Percentiles rank a stretch among this genome's conserved stretches.
These are phyloP conservation scores for Naematelia encephala DNA, from an alignment of 768 basidiomycete species.

Conservation along the genomic window DNA sequence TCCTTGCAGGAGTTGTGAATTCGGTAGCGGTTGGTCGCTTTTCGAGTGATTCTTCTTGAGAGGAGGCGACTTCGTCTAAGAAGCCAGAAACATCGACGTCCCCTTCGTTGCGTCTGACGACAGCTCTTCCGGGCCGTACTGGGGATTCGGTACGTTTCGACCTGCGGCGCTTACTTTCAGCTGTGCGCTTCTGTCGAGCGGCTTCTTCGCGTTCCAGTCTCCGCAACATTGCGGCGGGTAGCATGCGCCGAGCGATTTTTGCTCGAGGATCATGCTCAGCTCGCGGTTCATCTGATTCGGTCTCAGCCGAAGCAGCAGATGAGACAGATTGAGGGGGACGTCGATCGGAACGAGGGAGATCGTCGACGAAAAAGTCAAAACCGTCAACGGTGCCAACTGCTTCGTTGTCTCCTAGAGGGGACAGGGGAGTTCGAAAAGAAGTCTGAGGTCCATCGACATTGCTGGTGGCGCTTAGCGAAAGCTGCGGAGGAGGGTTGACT, in stretches of 20 bases:
- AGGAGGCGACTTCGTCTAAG: slow-evolving; percentile 16
- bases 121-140: slow-evolving; percentile 55
- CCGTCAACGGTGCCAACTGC: background rate
- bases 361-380: slow-evolving; percentile 20
- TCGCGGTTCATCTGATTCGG: background rate
- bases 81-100: slow-evolving; percentile 23
- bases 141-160: slow-evolving; percentile 28
- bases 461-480: background rate
- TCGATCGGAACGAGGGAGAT: slow-evolving; percentile 9
- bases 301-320: slow-evolving; percentile 2
- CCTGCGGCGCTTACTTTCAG: slow-evolving; percentile 6
- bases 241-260: slow-evolving; percentile 52
- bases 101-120: slow-evolving; percentile 34
- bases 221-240: slow-evolving; percentile 60
- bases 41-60: slow-evolving; percentile 3
- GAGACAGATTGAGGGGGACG: background rate
- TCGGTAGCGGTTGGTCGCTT: background rate
- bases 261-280: slow-evolving; percentile 18
- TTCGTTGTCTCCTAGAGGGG: background rate
- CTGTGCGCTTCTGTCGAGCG: slow-evolving; percentile 21
- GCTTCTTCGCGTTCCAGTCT: slow-evolving; percentile 42
- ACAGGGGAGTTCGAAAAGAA: background rate
- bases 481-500: background rate
- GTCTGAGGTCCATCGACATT: background rate
- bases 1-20: background rate